Base-by-base conservation (phyloP, 2,329 filamentous ascomycete species). In the Arthrobotrys megalospora region DNA sequence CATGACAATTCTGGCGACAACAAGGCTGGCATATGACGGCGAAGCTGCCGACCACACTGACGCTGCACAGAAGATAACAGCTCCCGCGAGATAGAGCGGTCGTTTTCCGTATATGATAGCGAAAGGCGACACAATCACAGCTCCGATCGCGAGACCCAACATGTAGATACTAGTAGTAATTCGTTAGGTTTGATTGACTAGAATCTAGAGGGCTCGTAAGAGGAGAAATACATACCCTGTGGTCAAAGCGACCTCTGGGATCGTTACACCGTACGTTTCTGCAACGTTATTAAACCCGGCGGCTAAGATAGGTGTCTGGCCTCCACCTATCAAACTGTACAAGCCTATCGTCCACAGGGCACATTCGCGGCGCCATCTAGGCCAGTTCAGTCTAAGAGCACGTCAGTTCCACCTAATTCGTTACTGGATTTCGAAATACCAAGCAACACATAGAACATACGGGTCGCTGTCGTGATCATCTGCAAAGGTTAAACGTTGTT, bases 241-340 rank as follows among this genome's bases (percentile, higher is more conserved):
- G 0, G 95, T 98, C 72, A 97, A 87, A 1, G 95, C 91, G 3
- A 97, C 93, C 64, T 88, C 85, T 34, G 93, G 89, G 14, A 92
- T 89, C 0, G 89, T 87, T 21, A 97, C 89, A 76, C 88, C 79
- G 82, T 92, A 91, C 1, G 87, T 88, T 0, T 87, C 80, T 0
- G 94, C 91, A 11, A 98, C 92, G 50, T 96, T 87, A 36, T 90
- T 91, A 86, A 97, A 98, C 7, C 71, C 71, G 10, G 96, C 95
- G 0, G 95, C 94, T 16, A 98, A 87, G 34, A 97, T 87, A 0
- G 96, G 92, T 0, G 94, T 97, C 86, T 97, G 96, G 50, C 95
- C 95, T 47, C 95, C 95, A 69, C 95, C 95, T 16, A 97, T 85
- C 90, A 97, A 92, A 84, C 94, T 97, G 84, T 97, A 97, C 82